Evolutionary conservation across 75 land plant species (phyloP).

Genomic region (Pinus albicaulis): DNA sequence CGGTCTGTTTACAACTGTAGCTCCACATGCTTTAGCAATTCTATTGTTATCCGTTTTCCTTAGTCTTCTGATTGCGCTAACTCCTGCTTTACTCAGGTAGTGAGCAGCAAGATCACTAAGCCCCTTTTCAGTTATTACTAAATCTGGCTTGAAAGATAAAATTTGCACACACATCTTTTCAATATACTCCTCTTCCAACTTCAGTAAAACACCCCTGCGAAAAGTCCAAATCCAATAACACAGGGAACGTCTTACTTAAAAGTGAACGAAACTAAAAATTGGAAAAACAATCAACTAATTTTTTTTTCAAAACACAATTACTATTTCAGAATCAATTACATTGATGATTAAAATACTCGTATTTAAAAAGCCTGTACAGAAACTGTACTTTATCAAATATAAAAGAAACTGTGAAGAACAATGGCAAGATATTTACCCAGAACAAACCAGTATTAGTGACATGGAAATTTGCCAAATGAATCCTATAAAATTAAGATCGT

Average conservation of each 20-base stretch:
- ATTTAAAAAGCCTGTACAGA: no score
- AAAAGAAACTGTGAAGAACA: no score
- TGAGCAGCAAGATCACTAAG: slow-evolving; percentile 92
- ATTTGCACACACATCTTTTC: slow-evolving; percentile 76
- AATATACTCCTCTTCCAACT: slow-evolving; percentile 96
- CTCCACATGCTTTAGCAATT: slow-evolving; percentile 93
- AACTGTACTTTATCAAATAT: no score
- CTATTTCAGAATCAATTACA: no score
- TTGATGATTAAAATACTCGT: no score
- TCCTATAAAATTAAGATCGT: no score
- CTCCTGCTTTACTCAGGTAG: slow-evolving; percentile 84
- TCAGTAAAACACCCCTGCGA: slow-evolving; percentile 64
- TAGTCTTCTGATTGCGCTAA: slow-evolving; percentile 84
- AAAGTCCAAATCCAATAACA: not conserved
- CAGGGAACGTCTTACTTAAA: not conserved
- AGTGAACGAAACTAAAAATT: not conserved
- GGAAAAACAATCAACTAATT: not conserved
- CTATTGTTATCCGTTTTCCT: slow-evolving; percentile 95
- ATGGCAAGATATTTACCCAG: no score
- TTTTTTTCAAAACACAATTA: not conserved
- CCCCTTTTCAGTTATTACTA: slow-evolving; percentile 95
- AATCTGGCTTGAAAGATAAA: slow-evolving; percentile 85
- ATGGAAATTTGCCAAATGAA: no score
- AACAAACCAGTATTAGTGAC: no score
- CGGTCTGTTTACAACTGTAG: slow-evolving; percentile 93